Evolutionary conservation across 352 stramenopile genomes (phyloP), one percentile per base, ranked within the genome.

Genomic region (Pythium oligandrum): DNA sequence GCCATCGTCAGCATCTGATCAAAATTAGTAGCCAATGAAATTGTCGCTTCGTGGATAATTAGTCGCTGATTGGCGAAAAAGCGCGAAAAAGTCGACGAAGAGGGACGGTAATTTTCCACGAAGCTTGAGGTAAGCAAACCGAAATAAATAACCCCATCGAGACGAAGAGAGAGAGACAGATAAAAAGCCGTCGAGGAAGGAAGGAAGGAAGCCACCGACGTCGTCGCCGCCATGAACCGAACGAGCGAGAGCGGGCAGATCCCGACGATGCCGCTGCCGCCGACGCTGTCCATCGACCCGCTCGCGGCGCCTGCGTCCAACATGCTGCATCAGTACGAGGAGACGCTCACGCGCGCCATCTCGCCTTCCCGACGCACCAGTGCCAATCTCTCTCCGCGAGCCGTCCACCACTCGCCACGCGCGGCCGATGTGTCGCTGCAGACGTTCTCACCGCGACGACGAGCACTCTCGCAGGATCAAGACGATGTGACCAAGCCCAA

Each of bases 371-470:
- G 44, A 36, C 11, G 57, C 44, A 55, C 66, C 26, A 32, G 51
- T 12, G 31, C 36, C 17, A 52, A 35, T 40, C 44, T 17, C 4
- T 90, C 78, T 0, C 78, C 78, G 7, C 59, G 77, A 38, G 78
- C 78, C 3, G 75, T 92, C 11, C 63, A 83, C 17, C 76, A 92
- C 63, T 88, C 77, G 34, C 68, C 78, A 3, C 59, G 66, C 32
- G 71, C 71, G 1, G 86, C 88, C 36, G 65, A 63, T 0, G 67
- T 73, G 2, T 55, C 64, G 12, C 63, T 89, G 26, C 45, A 64
- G n/a, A 71, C 51, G 43, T 87, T 89, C 34, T 91, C 81, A 11
- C 81, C 81, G 4, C 73, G 75, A 55, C 57, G 78, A 35, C 78
- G 75, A 3, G 73, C 69, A 33, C 59, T 64, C 17, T 66, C 61